Base-by-base conservation (phyloP, 1,284 basidiomycete species). In the Clitocybe nebularis region DNA sequence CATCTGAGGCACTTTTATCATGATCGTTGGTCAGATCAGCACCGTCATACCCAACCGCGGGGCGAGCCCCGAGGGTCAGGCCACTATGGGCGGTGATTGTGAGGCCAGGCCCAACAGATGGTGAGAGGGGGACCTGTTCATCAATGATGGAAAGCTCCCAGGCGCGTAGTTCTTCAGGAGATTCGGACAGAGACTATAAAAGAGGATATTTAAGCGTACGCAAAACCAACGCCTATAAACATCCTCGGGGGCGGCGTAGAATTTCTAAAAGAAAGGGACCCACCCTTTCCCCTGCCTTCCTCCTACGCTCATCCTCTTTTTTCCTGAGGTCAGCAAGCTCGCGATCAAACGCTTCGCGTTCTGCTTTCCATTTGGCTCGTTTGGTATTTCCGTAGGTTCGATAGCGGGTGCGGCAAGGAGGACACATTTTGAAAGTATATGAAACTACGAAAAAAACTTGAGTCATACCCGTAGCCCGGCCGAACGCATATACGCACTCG, bases 371-470 rank as follows among this genome's bases (percentile, higher is more conserved):
- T 50, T 77, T 79, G 2, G 67, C 67, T 9, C 75, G 68, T 54
- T 79, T 79, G 3, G 74, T 77, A 37, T 60, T 72, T 0, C 76
- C 75, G 45, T 79, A 78, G 34, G 54, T 64, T 26, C 71, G 66
- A 55, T 78, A 78, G 8, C 72, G 63, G 23, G 64, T 58, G 21
- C 77, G 64, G 49, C 77, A 79, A 0, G 65, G 59, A 13, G 68
- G 61, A 52, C 77, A 80, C 77, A 79, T 80, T 55, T 75, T 78
- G 62, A 63, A 77, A 34, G 65, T 62, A 41, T 74, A 75, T 11
- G 60, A 63, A 4, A 55, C 71, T 53, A 59, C 39, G 22, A 8
- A 36, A 29, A 2, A 13, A 10, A 6, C 5, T 17, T 11, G n/a
- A 20, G 22, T 34, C 32, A 36, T 10, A 5, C 9, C 4, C 26